Evolutionary conservation across 2,329 filamentous ascomycete genomes (phyloP).

Genomic region (Helminthosporium solani): DNA sequence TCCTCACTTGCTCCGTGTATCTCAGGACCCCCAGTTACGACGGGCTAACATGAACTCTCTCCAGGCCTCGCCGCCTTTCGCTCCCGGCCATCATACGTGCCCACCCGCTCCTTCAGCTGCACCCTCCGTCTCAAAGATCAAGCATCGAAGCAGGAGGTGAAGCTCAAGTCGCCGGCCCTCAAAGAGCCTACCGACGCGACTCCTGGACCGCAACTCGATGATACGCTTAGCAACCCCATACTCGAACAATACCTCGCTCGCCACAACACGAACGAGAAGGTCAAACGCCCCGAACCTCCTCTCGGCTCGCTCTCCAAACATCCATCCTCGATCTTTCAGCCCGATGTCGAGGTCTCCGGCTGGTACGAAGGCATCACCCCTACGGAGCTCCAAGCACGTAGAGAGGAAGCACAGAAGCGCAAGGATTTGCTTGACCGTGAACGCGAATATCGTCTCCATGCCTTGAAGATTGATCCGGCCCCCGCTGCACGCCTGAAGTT

Average conservation of each 20-base stretch:
- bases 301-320: slow-evolving; percentile 19
- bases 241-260: slow-evolving; percentile 58
- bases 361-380: slow-evolving; percentile 19
- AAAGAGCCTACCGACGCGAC: not conserved
- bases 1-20: not conserved
- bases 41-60: not conserved
- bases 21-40: not conserved
- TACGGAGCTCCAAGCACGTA: slow-evolving; percentile 16
- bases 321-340: slow-evolving; percentile 26
- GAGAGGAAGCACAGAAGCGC: slow-evolving; percentile 10
- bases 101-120: slow-evolving; percentile 19
- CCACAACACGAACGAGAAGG: slow-evolving; percentile 9
- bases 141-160: not conserved
- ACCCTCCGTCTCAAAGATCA: slow-evolving; percentile 7
- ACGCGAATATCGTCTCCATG: slow-evolving; percentile 50
- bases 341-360: slow-evolving; percentile 28
- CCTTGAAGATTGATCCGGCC: slow-evolving; percentile 70
- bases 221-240: slow-evolving; percentile 54
- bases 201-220: slow-evolving; percentile 3
- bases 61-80: slow-evolving; percentile 27
- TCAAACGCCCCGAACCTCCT: slow-evolving; percentile 11
- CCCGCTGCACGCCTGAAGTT: slow-evolving; percentile 70
- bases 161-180: slow-evolving; percentile 4
- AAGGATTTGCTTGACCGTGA: slow-evolving; percentile 5
- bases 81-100: slow-evolving; percentile 15